Evolutionary conservation across 345 rosid genomes (phyloP).

Genomic region (Sisymbrium irio): DNA sequence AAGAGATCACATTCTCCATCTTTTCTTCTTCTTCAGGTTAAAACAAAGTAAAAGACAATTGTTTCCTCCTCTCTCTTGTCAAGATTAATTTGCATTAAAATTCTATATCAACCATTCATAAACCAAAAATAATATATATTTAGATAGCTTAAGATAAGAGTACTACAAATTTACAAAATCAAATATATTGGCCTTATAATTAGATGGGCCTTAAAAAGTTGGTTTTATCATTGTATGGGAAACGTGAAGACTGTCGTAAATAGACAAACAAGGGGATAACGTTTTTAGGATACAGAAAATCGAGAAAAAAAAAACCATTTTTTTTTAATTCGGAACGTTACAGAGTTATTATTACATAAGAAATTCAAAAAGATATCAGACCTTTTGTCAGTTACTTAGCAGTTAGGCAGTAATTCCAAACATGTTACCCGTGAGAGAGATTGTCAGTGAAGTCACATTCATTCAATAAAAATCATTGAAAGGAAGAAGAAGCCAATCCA

Average conservation of each 20-base stretch:
- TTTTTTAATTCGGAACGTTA: neutral
- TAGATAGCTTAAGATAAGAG: too few species aligned
- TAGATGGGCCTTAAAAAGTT: too few species aligned
- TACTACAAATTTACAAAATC: too few species aligned
- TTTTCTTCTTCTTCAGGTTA: too few species aligned
- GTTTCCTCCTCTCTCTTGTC: too few species aligned
- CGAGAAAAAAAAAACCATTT: neutral
- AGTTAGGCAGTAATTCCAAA: neutral
- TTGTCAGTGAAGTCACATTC: conserved; percentile 29
- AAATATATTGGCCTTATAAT: too few species aligned
- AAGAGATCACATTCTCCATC: too few species aligned
- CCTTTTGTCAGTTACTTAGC: conserved; percentile 11
- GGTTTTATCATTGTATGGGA: too few species aligned
- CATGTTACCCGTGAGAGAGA: conserved; percentile 17
- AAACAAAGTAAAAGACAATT: too few species aligned
- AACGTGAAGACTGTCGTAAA: neutral
- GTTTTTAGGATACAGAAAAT: conserved; percentile 19
- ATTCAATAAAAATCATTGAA: neutral
- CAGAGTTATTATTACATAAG: neutral
- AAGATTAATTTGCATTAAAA: too few species aligned
- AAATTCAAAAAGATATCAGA: neutral
- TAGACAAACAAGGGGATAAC: conserved; percentile 10
- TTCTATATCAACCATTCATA: too few species aligned
- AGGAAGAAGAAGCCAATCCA: conserved; percentile 1
- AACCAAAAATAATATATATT: too few species aligned